These are phyloP conservation scores for Penicillium waksmanii DNA, from an alignment of 495 filamentous ascomycete genomes.

Conservation along the genomic window DNA sequence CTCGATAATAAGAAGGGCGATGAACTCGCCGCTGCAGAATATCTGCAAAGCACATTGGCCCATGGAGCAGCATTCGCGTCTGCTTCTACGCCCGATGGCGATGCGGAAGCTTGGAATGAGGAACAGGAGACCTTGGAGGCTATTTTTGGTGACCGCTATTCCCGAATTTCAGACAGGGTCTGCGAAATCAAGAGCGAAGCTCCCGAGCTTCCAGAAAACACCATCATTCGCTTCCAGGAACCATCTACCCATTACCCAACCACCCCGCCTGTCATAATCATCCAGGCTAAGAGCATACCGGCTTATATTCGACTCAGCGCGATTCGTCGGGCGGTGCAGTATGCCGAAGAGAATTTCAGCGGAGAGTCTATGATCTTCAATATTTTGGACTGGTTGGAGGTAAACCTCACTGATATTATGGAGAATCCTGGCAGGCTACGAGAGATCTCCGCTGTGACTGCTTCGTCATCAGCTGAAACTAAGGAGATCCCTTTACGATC, in stretches of 20 bases:
- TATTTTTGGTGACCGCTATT: constrained; percentile 73
- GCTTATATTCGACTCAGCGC: constrained; percentile 92
- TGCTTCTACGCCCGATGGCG: constrained; percentile 25
- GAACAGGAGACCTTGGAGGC: constrained; percentile 79
- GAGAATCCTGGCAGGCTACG: constrained; percentile 79
- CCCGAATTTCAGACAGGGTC: constrained; percentile 55
- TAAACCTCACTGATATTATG: constrained; percentile 73
- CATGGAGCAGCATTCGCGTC: constrained; percentile 29
- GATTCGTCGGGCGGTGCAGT: constrained; percentile 72
- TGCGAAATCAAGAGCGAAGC: constrained; percentile 65
- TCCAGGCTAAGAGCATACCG: constrained; percentile 69
- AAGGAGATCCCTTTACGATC: constrained; percentile 51
- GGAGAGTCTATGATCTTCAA: constrained; percentile 91
- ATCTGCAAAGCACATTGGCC: constrained; percentile 71
- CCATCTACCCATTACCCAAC: constrained; percentile 68
- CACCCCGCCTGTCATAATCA: constrained; percentile 72
- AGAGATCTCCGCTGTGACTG: constrained; percentile 71
- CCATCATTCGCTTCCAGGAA: constrained; percentile 54
- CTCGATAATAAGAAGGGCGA: constrained; percentile 69
- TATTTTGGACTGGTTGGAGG: constrained; percentile 86
- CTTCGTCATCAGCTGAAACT: constrained; percentile 24
- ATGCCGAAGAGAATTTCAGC: constrained; percentile 66
- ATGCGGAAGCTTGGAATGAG: constrained; percentile 70
- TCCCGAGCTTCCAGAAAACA: constrained; percentile 33
- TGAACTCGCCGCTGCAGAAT: constrained; percentile 78